Conservation (phyloP, 140 eudicot species). For the Oenanthe javanica region DNA sequence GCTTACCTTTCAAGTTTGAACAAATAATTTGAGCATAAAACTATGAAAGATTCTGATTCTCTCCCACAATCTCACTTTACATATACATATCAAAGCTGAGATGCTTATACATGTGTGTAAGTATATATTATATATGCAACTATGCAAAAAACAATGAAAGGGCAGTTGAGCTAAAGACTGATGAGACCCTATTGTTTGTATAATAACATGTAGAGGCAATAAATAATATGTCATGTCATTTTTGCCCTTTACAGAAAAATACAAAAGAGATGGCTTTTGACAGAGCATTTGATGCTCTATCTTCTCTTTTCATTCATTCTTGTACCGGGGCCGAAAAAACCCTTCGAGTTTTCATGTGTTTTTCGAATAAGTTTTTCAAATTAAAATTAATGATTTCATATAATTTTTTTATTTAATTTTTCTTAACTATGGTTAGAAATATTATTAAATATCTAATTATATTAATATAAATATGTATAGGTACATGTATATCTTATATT, state of each 20-base stretch:
- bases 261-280: constrained; percentile 10
- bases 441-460: no score
- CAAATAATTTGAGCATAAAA: background rate
- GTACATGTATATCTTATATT: no score
- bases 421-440: no score
- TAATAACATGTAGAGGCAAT: background rate
- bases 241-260: background rate
- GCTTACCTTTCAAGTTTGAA: constrained; percentile 17
- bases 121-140: background rate
- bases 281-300: constrained; percentile 24
- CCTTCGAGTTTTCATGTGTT: no score
- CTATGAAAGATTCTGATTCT: constrained; percentile 16
- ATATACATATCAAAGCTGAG: constrained; percentile 3
- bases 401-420: no score
- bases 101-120: background rate
- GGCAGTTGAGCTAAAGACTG: constrained; percentile 13
- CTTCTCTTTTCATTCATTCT: background rate
- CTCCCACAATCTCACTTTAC: constrained; percentile 5
- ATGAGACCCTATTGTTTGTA: background rate
- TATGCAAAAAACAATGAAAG: background rate
- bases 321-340: no score
- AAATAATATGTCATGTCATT: background rate
- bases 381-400: no score
- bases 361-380: no score
- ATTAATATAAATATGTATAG: no score